A percentile compares a stretch with the other conserved stretches of the same genome.
phyloP scores from a whole-genome alignment of 345 rosid genomes.

The Stellera chamaejasme region DNA sequence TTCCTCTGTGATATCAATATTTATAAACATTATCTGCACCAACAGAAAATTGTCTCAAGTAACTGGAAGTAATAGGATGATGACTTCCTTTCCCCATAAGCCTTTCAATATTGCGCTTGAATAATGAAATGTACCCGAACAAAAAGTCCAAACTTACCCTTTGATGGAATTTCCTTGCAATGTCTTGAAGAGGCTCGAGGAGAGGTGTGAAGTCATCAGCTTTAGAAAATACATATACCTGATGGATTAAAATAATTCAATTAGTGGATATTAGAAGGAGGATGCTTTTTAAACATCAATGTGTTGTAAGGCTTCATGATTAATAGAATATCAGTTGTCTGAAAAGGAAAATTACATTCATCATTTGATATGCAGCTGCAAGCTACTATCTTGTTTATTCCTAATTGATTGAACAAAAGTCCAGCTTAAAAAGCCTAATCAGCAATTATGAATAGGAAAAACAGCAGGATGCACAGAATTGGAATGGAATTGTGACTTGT shows the following conservation, averaged over 20 bases:
- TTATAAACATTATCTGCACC: slow-evolving; percentile 69
- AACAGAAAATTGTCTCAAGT: slow-evolving; percentile 5
- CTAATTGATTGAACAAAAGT: no score
- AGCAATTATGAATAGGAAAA: not conserved
- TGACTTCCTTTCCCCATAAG: not conserved
- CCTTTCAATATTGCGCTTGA: not conserved
- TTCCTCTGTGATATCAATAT: slow-evolving; percentile 56
- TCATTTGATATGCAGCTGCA: no score
- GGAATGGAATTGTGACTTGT: not conserved
- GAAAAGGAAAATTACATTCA: no score
- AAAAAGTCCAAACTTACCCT: slow-evolving; percentile 32
- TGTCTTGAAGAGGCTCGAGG: slow-evolving; percentile 46
- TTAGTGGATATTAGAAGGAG: no score
- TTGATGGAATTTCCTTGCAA: slow-evolving; percentile 64
- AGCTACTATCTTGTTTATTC: no score
- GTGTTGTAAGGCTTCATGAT: no score
- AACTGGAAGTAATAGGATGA: slow-evolving; percentile 8
- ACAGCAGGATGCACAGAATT: not conserved
- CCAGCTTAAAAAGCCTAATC: no score
- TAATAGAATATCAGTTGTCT: no score
- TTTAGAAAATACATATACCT: slow-evolving; percentile 66
- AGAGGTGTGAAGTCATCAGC: slow-evolving; percentile 51
- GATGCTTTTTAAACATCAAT: no score
- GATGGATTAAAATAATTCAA: slow-evolving; percentile 1
- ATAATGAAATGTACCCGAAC: not conserved